phyloP scores from a whole-genome alignment of 2,329 filamentous ascomycete genomes.

The Diaporthe velutina region DNA sequence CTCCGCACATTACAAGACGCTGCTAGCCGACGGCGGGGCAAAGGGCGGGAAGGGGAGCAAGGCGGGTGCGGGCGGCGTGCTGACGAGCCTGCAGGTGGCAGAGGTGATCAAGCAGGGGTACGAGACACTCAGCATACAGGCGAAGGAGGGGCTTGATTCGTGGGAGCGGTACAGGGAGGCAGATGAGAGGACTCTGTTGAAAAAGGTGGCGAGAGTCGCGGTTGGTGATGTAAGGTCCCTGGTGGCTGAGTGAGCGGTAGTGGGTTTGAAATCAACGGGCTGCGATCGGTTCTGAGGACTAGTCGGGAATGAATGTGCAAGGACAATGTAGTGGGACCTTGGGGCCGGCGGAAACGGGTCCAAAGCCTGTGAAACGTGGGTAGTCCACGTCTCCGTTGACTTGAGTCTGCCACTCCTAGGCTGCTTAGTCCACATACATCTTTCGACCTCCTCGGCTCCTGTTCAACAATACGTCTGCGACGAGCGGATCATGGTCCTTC shows the following conservation, averaged over 20 bases:
- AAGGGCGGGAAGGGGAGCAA: slow-evolving; percentile 55
- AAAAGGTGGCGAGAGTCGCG: slow-evolving; percentile 85
- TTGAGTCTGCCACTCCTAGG: background rate
- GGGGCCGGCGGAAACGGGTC: background rate
- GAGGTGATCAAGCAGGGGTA: slow-evolving; percentile 97
- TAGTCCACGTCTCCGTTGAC: too few relatives aligned
- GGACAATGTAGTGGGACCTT: background rate
- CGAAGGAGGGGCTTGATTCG: slow-evolving; percentile 85
- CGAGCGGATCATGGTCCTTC: background rate
- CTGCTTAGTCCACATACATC: background rate
- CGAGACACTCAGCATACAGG: slow-evolving; percentile 92
- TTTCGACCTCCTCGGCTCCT: too few relatives aligned
- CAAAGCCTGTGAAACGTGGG: background rate
- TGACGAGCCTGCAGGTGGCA: slow-evolving; percentile 87
- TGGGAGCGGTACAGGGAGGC: slow-evolving; percentile 91
- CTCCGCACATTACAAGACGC: slow-evolving; percentile 86
- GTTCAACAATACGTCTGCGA: background rate
- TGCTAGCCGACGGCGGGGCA: slow-evolving; percentile 74
- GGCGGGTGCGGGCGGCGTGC: slow-evolving; percentile 69
- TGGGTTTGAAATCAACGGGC: background rate
- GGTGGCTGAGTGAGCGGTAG: slow-evolving; percentile 55
- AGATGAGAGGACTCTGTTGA: slow-evolving; percentile 85
- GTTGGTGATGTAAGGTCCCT: slow-evolving; percentile 72
- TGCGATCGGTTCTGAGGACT: background rate
- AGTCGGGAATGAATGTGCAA: background rate